Percentiles rank a stretch among this genome's conserved stretches.
These are phyloP conservation scores for Podospora comata DNA, from an alignment of 495 filamentous ascomycete genomes.

Conservation along the genomic window DNA sequence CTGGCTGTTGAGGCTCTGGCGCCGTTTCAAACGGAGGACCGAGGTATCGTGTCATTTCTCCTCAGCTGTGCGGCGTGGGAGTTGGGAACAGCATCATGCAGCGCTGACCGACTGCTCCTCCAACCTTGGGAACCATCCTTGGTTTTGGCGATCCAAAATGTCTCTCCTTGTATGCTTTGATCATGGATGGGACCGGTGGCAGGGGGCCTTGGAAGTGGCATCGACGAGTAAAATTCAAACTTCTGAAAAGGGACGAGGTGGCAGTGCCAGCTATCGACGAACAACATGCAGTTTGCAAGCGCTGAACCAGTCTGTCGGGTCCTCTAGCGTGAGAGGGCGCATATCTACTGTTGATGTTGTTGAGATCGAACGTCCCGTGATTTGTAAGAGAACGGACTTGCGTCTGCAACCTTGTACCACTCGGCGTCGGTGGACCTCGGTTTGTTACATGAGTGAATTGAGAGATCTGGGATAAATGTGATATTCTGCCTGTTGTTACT, in stretches of 20 bases:
- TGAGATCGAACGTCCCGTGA: not conserved
- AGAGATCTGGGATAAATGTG: not conserved
- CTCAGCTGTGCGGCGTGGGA: not conserved
- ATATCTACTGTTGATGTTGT: not conserved
- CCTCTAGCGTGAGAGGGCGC: constrained; percentile 2
- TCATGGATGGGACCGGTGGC: not conserved
- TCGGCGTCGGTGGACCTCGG: not conserved
- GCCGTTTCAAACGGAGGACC: not conserved
- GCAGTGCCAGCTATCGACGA: not conserved
- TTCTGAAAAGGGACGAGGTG: constrained; percentile 8
- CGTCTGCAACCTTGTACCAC: not conserved
- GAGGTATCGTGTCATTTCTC: not conserved
- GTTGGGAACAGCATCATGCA: not conserved
- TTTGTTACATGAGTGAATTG: not conserved
- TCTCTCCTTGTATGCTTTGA: not conserved
- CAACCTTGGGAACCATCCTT: not conserved
- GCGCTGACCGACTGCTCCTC: not conserved
- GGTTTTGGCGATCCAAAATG: not conserved
- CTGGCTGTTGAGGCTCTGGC: constrained; percentile 1
- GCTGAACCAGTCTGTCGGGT: constrained; percentile 10
- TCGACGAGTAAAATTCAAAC: constrained; percentile 11
- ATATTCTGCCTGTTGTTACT: not conserved
- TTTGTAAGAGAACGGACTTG: constrained; percentile 1
- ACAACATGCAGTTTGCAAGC: constrained; percentile 5
- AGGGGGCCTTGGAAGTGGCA: not conserved